phyloP scores from a whole-genome alignment of 2,329 filamentous ascomycete species.

The Endoconidiophora polonica region DNA sequence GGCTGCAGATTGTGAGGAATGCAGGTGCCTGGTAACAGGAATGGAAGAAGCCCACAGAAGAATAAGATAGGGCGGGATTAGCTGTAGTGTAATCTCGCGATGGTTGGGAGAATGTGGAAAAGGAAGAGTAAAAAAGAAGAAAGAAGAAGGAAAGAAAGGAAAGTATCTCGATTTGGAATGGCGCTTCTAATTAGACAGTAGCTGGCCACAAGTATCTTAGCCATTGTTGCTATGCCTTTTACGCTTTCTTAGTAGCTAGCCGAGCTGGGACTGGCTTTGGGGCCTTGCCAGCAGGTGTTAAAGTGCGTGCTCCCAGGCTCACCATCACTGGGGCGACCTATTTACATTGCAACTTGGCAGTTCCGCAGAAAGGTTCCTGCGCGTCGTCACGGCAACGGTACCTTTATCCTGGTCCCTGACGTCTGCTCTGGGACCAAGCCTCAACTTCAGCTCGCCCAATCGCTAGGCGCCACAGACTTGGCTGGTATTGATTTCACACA shows the following conservation, averaged over 20 bases:
- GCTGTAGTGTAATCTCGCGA: too few species aligned
- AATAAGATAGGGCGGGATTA: not conserved
- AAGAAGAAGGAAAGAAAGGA: constrained; percentile 4
- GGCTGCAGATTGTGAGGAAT: not conserved
- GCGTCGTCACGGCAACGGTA: constrained; percentile 8
- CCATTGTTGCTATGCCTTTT: not conserved
- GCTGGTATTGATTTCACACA: not conserved
- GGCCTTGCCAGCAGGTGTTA: not conserved
- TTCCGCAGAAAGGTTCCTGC: constrained; percentile 1
- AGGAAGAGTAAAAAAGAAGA: not conserved
- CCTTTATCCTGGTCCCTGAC: not conserved
- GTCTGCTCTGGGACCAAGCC: not conserved
- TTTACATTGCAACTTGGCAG: constrained; percentile 10
- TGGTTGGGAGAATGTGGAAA: not conserved
- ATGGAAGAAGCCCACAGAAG: constrained; percentile 6
- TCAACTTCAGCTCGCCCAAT: not conserved
- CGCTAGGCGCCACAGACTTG: not conserved
- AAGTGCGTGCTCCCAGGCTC: constrained; percentile 3
- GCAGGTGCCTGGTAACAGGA: constrained; percentile 15
- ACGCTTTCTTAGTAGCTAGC: not conserved
- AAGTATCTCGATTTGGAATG: not conserved
- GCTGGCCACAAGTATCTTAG: not conserved
- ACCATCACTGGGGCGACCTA: constrained; percentile 9
- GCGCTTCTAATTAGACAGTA: constrained; percentile 3
- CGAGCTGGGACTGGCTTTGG: not conserved